Evolutionary conservation across 225 moss, liverwort and hornwort species (phyloP), one percentile per base, ranked within the genome.

Genomic region (Neckera pumila): DNA sequence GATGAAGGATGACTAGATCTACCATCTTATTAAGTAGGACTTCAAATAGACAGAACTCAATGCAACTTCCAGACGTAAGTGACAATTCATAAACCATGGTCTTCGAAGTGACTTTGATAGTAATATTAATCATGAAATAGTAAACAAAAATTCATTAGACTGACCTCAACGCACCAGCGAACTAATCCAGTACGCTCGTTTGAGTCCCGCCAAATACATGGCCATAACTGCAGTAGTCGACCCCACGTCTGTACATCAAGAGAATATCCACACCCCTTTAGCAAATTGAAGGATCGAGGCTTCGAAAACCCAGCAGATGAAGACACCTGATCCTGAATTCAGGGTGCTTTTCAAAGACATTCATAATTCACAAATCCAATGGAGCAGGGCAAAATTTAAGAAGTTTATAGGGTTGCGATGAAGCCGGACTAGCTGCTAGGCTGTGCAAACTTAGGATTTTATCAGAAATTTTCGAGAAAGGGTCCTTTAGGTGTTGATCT

Each of bases 161-260:
- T 90, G 89, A 92, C 92, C 90, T 91, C 92, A 92, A 92, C 97
- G 91, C 94, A 96, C 94, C 92, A 99, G 90, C 90, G 96, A 96
- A 92, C 96, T 96, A 84, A 90, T 95, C 98, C 63, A 82, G 30
- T 51, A 34, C 33, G 76, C 76, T 76, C 53, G 53, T 76, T 76
- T 76, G 14, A 76, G 76, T 76, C 76, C 76, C 22, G 76, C 76
- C 51, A 65, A 76, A 43, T 56, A 45, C 82, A 62, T 83, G 75
- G 63, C 54, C 42, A 40, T 83, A 51, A 76, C 76, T 51, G 76
- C 76, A 76, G 75, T 33, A 20, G 76, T 76, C 51, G 76, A 76
- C 51, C 76, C 76, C 76, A 76, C 51, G 21, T 76, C 76, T 76
- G 34, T 51, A 51, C 21, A 76, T 33, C 33, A 51, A 76, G 21